Evolutionary conservation across 2,329 filamentous ascomycete genomes (phyloP).

Genomic region (Aspergillus proliferans): DNA sequence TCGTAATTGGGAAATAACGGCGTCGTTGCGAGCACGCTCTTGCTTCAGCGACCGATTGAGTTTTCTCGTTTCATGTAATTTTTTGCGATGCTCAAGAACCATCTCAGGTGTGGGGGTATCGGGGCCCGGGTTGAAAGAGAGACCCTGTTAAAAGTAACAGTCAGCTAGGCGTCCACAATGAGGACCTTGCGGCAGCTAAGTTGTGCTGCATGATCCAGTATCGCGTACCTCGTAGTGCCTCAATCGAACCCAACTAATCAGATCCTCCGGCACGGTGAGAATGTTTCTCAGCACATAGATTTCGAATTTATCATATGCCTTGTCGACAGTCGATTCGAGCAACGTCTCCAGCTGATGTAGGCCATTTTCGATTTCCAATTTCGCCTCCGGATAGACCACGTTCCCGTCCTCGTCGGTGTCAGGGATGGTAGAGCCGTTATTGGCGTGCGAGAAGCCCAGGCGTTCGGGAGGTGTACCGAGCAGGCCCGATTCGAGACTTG

Average conservation of each 20-base stretch:
- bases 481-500: slow-evolving; percentile 78
- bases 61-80: slow-evolving; percentile 70
- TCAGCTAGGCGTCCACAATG: background rate
- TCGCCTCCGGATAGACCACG: slow-evolving; percentile 45
- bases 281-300: slow-evolving; percentile 88
- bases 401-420: slow-evolving; percentile 43
- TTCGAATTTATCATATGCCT: slow-evolving; percentile 79
- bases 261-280: slow-evolving; percentile 64
- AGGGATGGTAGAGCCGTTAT: slow-evolving; percentile 42
- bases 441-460: slow-evolving; percentile 66
- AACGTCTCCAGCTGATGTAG: slow-evolving; percentile 78
- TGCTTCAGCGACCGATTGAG: slow-evolving; percentile 63
- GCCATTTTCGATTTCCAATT: slow-evolving; percentile 78
- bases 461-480: slow-evolving; percentile 64
- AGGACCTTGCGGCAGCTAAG: background rate
- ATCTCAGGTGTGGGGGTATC: slow-evolving; percentile 57
- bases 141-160: slow-evolving; percentile 22
- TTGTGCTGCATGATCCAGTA: background rate
- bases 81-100: slow-evolving; percentile 65
- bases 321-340: slow-evolving; percentile 72
- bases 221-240: slow-evolving; percentile 69
- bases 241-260: slow-evolving; percentile 70
- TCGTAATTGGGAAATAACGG: slow-evolving; percentile 60
- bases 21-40: slow-evolving; percentile 67
- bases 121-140: slow-evolving; percentile 27